Evolutionary conservation across 192 early-diverging fungal genomes (phyloP), one percentile per base, ranked within the genome.

Genomic region (Rhizoclosmatium sp.): DNA sequence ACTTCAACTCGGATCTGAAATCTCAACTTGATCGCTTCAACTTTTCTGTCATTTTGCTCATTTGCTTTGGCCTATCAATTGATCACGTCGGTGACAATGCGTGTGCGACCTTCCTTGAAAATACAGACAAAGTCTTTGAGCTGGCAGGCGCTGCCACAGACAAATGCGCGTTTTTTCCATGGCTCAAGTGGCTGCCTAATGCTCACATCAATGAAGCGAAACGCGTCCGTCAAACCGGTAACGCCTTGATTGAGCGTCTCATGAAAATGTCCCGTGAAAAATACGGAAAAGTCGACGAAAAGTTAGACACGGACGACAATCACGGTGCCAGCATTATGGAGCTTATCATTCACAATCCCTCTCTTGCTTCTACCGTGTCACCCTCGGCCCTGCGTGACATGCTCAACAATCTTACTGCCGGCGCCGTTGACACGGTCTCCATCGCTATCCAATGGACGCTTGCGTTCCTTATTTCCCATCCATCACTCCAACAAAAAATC

Each of bases 341-440:
- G 40, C 4, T 71, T 4, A 23, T 71, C 40, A 16, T 71, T 23
- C n/a, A 12, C 0, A 71, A 16, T 49, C 69, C 69, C 10, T 44
- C 39, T 47, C 21, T 71, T 14, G 47, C 39, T 4, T 54, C 48
- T 1, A n/a, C n/a, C 69, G 23, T 71, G 1, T 4, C 10, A 46
- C 14, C 19, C 10, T 12, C 47, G 1, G 10, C 69, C 2, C 69
- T 71, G 48, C 48, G 21, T 7, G 45, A 71, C 48, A 56, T 56
- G 48, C 45, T 71, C 69, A 71, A 71, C 69, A 71, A 75, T 59
- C 41, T 75, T 10, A 66, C 64, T 42, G 60, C 46, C 73, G 73
- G 73, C n/a, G 59, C 73, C 45, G 14, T 75, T 16, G 73, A 75
- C 73, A 75, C 73, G 4, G 59, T 66, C n/a, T 31, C 59, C 41